These are phyloP conservation scores for Lentinula sp. DNA, from an alignment of 768 basidiomycete species.

Conservation along the genomic window DNA sequence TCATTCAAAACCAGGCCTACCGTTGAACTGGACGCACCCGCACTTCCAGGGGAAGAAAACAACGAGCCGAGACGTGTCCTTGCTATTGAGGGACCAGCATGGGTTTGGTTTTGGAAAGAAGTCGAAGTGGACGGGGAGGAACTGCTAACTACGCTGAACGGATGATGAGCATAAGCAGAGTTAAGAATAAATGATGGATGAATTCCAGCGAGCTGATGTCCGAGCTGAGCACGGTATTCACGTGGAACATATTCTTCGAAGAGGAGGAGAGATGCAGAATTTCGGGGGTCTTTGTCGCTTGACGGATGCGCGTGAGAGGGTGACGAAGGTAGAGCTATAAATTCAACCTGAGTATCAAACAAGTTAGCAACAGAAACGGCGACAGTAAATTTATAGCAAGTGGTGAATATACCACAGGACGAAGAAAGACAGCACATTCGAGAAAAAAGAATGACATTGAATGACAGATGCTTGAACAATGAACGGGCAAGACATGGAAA, in stretches of 20 bases:
- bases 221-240: constrained; percentile 76
- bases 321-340: constrained; percentile 54
- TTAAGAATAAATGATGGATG: not conserved
- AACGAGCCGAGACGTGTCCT: not conserved
- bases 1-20: not conserved
- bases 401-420: too few species aligned
- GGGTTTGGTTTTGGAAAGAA: not conserved
- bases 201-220: not conserved
- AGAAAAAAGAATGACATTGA: too few species aligned
- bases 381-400: too few species aligned
- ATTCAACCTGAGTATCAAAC: constrained; percentile 59
- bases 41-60: not conserved
- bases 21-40: not conserved
- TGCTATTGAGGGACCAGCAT: not conserved
- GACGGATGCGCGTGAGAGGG: not conserved
- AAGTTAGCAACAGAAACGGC: too few species aligned
- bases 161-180: not conserved
- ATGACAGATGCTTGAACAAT: too few species aligned
- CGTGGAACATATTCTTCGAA: constrained; percentile 94
- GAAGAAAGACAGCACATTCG: too few species aligned
- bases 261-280: constrained; percentile 62
- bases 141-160: not conserved
- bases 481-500: too few species aligned
- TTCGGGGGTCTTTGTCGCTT: constrained; percentile 53
- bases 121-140: not conserved